Conservation (phyloP, 768 basidiomycete species). For the Mycena rosella region DNA sequence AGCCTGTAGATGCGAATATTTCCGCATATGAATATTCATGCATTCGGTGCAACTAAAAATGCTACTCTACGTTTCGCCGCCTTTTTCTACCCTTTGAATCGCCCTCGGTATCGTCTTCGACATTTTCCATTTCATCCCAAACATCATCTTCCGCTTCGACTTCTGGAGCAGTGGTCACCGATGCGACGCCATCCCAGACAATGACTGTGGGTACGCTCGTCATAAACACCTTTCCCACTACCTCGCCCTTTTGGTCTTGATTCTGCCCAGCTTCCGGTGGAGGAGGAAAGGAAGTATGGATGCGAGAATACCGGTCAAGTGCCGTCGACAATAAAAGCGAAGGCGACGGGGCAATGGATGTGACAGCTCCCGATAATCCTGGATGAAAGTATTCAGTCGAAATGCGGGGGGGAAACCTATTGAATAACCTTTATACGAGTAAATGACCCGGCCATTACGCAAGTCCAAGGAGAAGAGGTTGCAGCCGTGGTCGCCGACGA, state of each 20-base stretch:
- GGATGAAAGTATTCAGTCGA: background rate
- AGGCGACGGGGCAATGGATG: slow-evolving; percentile 70
- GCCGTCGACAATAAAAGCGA: slow-evolving; percentile 70
- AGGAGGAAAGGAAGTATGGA: slow-evolving; percentile 73
- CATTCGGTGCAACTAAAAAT: too few relatives aligned
- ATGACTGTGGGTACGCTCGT: slow-evolving; percentile 73
- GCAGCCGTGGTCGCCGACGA: slow-evolving; percentile 75
- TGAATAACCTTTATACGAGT: slow-evolving; percentile 71
- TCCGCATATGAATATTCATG: too few relatives aligned
- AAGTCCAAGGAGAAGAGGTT: slow-evolving; percentile 76
- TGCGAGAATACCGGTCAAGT: slow-evolving; percentile 76
- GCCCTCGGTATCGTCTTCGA: slow-evolving; percentile 51
- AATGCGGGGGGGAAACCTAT: too few relatives aligned
- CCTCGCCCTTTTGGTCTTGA: slow-evolving; percentile 68
- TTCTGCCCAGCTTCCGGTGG: slow-evolving; percentile 61
- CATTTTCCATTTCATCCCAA: slow-evolving; percentile 76
- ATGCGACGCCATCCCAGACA: slow-evolving; percentile 66
- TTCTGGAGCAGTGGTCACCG: slow-evolving; percentile 18
- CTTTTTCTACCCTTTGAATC: slow-evolving; percentile 40
- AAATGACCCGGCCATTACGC: slow-evolving; percentile 73
- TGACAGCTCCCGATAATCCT: slow-evolving; percentile 82
- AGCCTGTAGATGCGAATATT: slow-evolving; percentile 49
- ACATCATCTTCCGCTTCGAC: slow-evolving; percentile 62
- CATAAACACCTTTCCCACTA: slow-evolving; percentile 74
- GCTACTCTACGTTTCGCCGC: slow-evolving; percentile 39